These are phyloP conservation scores for Tetrapyrgos nigripes DNA, from an alignment of 1,284 basidiomycete species.

Conservation along the genomic window DNA sequence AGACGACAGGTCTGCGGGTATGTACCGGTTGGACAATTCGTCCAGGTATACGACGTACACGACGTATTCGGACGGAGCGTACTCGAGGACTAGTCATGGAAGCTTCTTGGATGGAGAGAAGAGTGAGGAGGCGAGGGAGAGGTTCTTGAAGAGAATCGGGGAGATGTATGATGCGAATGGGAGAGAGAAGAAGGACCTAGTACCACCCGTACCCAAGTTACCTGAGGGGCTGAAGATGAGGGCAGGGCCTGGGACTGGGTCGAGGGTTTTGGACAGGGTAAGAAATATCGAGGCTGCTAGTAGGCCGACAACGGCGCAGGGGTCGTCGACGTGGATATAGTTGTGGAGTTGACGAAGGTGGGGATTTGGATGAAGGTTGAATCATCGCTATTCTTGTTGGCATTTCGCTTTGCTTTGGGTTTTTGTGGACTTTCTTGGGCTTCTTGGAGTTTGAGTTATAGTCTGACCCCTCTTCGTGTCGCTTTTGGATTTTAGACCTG, in stretches of 20 bases:
- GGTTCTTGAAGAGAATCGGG: constrained; percentile 57
- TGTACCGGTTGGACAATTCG: constrained; percentile 8
- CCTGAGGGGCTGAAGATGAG: constrained; percentile 23
- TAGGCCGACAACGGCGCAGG: no score
- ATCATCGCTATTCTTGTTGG: no score
- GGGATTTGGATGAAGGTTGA: no score
- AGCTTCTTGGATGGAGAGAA: constrained; percentile 61
- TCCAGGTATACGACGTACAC: neutral
- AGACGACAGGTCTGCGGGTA: constrained; percentile 3
- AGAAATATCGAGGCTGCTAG: neutral
- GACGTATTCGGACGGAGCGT: constrained; percentile 12
- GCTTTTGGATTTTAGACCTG: no score
- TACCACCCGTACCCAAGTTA: constrained; percentile 55
- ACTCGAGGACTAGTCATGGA: constrained; percentile 42
- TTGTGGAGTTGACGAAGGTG: no score
- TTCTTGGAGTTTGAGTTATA: no score
- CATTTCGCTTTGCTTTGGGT: no score
- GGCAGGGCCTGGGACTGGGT: neutral
- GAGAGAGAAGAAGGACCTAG: constrained; percentile 28
- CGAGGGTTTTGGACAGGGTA: constrained; percentile 4
- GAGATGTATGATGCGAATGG: constrained; percentile 53
- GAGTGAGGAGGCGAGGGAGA: constrained; percentile 53
- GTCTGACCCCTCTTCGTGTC: no score
- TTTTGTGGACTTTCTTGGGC: no score
- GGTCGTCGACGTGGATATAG: no score